These are phyloP conservation scores for Podospora australis DNA, from an alignment of 495 filamentous ascomycete genomes.

Conservation along the genomic window DNA sequence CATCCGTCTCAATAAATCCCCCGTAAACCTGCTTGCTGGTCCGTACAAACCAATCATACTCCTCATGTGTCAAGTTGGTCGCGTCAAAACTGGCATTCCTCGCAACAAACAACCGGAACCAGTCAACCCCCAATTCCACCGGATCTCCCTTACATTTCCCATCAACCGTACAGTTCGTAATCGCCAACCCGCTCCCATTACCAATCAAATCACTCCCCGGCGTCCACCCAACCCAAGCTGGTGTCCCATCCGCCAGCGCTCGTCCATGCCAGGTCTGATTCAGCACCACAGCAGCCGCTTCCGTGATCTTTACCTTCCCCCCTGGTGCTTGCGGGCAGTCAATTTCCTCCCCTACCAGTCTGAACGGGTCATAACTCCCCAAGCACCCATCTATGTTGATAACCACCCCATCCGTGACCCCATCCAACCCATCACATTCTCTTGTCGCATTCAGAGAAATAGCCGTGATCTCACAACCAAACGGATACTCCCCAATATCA, in stretches of 20 bases:
- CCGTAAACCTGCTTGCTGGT: constrained; percentile 21
- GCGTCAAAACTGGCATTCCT: constrained; percentile 16
- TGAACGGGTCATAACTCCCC: constrained; percentile 22
- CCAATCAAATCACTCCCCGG: constrained; percentile 15
- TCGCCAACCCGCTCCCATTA: constrained; percentile 10
- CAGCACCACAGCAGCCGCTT: constrained; percentile 18
- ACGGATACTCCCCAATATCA: constrained; percentile 15
- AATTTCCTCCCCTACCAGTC: constrained; percentile 12
- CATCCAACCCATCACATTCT: constrained; percentile 36
- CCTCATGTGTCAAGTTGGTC: constrained; percentile 10
- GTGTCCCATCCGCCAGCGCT: constrained; percentile 11
- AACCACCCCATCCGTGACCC: constrained; percentile 31
- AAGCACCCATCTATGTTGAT: constrained; percentile 16
- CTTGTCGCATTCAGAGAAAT: constrained; percentile 23
- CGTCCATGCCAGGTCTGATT: constrained; percentile 25
- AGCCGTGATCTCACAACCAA: constrained; percentile 29
- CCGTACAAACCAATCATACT: constrained; percentile 24
- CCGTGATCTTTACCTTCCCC: constrained; percentile 10
- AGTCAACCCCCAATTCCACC: constrained; percentile 1
- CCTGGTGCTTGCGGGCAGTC: constrained; percentile 7
- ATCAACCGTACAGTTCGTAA: constrained; percentile 15
- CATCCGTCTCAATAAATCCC: constrained; percentile 28
- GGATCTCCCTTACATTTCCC: constrained; percentile 14
- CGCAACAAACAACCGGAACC: constrained; percentile 18
- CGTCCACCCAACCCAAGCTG: constrained; percentile 19